A percentile compares a stretch with the other conserved stretches of the same genome.
Evolutionary conservation across 2,329 filamentous ascomycete species (phyloP).

Genomic region (Neofusicoccum cordaticola): DNA sequence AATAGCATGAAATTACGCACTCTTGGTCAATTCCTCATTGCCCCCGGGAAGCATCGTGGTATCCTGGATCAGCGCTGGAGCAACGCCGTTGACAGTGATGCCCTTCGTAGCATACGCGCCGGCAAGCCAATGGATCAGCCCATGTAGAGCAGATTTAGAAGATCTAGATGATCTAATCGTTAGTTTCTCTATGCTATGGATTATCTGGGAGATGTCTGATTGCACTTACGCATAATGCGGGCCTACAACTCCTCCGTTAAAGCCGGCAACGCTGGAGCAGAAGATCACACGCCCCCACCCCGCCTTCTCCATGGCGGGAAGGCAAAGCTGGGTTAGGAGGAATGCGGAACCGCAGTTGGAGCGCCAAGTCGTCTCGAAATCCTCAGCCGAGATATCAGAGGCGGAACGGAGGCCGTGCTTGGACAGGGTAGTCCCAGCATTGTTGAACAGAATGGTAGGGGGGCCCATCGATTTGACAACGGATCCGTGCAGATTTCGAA

Average conservation of each 20-base stretch:
- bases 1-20: slow-evolving; percentile 24
- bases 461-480: slow-evolving; percentile 33
- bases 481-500: slow-evolving; percentile 32
- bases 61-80: slow-evolving; percentile 46
- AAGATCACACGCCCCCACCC: slow-evolving; percentile 40
- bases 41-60: slow-evolving; percentile 45
- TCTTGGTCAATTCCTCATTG: slow-evolving; percentile 27
- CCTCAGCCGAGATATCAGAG: slow-evolving; percentile 33
- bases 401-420: slow-evolving; percentile 28
- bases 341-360: slow-evolving; percentile 38
- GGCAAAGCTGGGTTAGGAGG: slow-evolving; percentile 39
- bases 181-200: not conserved
- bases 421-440: slow-evolving; percentile 29
- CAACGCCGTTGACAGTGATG: slow-evolving; percentile 49
- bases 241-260: slow-evolving; percentile 41
- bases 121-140: slow-evolving; percentile 48
- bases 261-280: slow-evolving; percentile 38
- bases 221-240: slow-evolving; percentile 37
- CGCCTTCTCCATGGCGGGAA: slow-evolving; percentile 35
- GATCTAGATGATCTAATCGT: not conserved
- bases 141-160: slow-evolving; percentile 46
- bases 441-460: slow-evolving; percentile 44
- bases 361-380: slow-evolving; percentile 38
- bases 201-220: not conserved
- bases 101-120: slow-evolving; percentile 42